Evolutionary conservation across 108 stramenopile genomes (phyloP), one percentile per base, ranked within the genome.

Genomic region (Mediolabrus comicus): DNA sequence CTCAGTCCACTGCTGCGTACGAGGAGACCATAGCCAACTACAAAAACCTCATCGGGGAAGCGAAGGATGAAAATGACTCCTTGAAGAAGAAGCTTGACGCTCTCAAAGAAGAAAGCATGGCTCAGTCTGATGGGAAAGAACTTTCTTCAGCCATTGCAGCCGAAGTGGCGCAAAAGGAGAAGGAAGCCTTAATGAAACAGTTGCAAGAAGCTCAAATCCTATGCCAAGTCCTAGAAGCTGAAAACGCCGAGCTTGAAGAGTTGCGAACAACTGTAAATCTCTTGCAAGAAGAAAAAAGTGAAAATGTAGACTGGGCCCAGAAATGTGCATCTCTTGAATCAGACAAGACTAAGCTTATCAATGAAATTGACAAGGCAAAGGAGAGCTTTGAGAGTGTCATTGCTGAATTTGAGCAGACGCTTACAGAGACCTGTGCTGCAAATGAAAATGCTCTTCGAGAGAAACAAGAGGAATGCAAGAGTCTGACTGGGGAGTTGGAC

Each of bases 211-310:
- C 56, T 16, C 7, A 22, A 49, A 49, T 22, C 17, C 17, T 3
- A 22, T 49, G n/a, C 9, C 4, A 53, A 16, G 27, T 25, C 25
- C 69, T 71, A 32, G 58, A 62, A 41, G 30, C 36, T 27, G 59
- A 27, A 39, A 36, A 61, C 2, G 51, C 39, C 30, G 41, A 39
- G 24, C 33, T 62, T 16, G 46, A 49, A 22, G 22, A 49, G 9
- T 49, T 49, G 46, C 0, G 33, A 33, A 33, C 33, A 33, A 33
- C 3, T 33, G 33, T 33, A 33, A 7, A 33, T 3, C 7, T 6
- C 33, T 7, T 33, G 3, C 33, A 33, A 7, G 7, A 33, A 33
- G 33, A 33, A 33, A 33, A 33, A 7, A 7, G 33, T 7, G 33
- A 7, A 33, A 7, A 6, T 33, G 33, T 22, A 49, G 46, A 49